Percentiles rank a stretch among this genome's conserved stretches.
These are phyloP conservation scores for Conidiobolus incongruus DNA, from an alignment of 371 early-diverging fungal species.

Conservation along the genomic window DNA sequence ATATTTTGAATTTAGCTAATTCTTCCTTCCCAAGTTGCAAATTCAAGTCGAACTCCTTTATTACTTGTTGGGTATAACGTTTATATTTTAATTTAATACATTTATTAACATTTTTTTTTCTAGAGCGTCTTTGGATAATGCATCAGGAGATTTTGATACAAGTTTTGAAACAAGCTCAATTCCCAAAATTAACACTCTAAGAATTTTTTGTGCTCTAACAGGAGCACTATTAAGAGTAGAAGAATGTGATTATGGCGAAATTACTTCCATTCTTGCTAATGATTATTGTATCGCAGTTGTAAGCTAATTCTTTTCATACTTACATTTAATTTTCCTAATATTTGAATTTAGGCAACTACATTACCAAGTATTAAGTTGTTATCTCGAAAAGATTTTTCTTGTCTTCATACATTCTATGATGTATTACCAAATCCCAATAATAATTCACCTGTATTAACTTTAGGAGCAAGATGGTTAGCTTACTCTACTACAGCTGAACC, in stretches of 20 bases:
- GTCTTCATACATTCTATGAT: constrained; percentile 16
- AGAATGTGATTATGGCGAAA: background rate
- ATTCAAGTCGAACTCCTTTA: too few species aligned
- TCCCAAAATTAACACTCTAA: too few species aligned
- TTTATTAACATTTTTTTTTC: too few species aligned
- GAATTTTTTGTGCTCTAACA: too few species aligned
- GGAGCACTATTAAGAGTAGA: too few species aligned
- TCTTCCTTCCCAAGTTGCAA: too few species aligned
- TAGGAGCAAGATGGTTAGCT: constrained; percentile 33
- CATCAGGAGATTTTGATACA: too few species aligned
- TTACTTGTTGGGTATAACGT: too few species aligned
- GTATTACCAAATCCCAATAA: constrained; percentile 15
- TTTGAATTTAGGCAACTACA: constrained; percentile 7
- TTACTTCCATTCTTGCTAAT: background rate
- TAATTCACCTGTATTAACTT: constrained; percentile 20
- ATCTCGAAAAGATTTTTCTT: constrained; percentile 11
- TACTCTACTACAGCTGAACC: constrained; percentile 26
- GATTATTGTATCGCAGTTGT: constrained; percentile 19
- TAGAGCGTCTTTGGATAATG: too few species aligned
- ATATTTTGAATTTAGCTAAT: too few species aligned
- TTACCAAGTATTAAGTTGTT: constrained; percentile 17
- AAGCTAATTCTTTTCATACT: constrained; percentile 7
- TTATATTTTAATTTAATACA: too few species aligned
- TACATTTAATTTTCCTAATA: background rate
- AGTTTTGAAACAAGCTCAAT: too few species aligned